Conservation (phyloP, 2,329 filamentous ascomycete genomes). For the Harringtonia lauricola region DNA sequence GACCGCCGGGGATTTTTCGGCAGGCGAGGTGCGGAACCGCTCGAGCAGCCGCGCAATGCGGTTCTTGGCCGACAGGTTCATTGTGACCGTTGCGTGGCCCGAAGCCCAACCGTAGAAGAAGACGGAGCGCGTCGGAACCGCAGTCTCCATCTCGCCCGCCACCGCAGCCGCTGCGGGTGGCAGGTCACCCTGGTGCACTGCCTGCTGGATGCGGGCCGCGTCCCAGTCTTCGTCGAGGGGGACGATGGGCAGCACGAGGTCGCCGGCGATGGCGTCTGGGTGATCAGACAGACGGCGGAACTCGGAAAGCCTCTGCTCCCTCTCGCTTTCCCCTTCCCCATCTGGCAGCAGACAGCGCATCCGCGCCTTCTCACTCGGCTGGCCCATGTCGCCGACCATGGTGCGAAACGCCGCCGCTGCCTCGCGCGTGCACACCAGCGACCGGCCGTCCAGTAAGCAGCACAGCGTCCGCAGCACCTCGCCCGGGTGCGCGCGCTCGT, state of each 20-base stretch:
- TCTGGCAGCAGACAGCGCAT: slow-evolving; percentile 38
- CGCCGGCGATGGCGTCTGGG: slow-evolving; percentile 19
- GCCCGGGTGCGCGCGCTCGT: slow-evolving; percentile 50
- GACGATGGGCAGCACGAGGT: slow-evolving; percentile 43
- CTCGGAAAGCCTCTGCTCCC: slow-evolving; percentile 4
- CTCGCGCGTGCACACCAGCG: slow-evolving; percentile 54
- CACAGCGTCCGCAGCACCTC: slow-evolving; percentile 45
- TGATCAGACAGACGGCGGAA: slow-evolving; percentile 24
- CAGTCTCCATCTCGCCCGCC: slow-evolving; percentile 19
- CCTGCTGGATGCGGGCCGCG: slow-evolving; percentile 21
- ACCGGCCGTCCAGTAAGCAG: slow-evolving; percentile 42
- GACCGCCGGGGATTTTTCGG: slow-evolving; percentile 7
- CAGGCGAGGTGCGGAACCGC: slow-evolving; percentile 3
- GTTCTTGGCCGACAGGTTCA: slow-evolving; percentile 56
- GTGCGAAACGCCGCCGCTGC: slow-evolving; percentile 56
- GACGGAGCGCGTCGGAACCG: slow-evolving; percentile 45
- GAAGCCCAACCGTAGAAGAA: slow-evolving; percentile 62
- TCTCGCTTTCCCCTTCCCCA: background rate
- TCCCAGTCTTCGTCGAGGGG: slow-evolving; percentile 37
- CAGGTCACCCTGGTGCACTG: slow-evolving; percentile 30
- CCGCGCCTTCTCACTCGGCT: slow-evolving; percentile 46
- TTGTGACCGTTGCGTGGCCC: slow-evolving; percentile 55
- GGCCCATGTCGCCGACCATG: slow-evolving; percentile 54
- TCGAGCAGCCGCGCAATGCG: slow-evolving; percentile 32
- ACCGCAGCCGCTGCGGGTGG: slow-evolving; percentile 33